Evolutionary conservation across 371 early-diverging fungal species (phyloP).

Genomic region (Dinochytrium kinnereticum): DNA sequence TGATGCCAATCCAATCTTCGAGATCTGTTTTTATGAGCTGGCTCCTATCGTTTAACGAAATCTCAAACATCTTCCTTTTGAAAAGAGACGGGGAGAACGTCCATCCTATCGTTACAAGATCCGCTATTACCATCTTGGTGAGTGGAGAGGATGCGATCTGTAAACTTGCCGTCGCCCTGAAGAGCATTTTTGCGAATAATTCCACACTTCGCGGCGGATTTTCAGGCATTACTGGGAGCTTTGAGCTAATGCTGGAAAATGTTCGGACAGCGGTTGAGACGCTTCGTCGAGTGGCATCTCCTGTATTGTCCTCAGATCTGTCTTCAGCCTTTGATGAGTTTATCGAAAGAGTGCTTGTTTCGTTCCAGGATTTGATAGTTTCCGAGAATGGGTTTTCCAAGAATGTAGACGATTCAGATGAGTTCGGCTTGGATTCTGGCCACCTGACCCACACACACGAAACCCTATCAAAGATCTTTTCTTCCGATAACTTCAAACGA

Average conservation of each 20-base stretch:
- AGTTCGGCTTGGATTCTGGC: constrained; percentile 21
- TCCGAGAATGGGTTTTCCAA: neutral
- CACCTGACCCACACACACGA: constrained; percentile 17
- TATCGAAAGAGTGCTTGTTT: constrained; percentile 30
- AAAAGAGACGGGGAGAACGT: neutral
- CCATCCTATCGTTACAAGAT: neutral
- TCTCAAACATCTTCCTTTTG: neutral
- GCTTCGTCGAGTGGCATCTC: too few relatives aligned
- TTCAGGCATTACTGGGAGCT: neutral
- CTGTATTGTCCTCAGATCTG: too few relatives aligned
- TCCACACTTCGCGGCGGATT: neutral
- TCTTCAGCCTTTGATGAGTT: neutral
- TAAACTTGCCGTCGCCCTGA: neutral
- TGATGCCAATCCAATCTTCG: neutral
- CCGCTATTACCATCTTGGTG: neutral
- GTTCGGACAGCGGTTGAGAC: too few relatives aligned
- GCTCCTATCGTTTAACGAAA: neutral
- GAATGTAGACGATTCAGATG: neutral
- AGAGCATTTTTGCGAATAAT: neutral
- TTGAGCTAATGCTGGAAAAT: too few relatives aligned
- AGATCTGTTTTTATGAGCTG: neutral
- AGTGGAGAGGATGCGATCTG: neutral
- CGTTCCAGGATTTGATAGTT: constrained; percentile 43
- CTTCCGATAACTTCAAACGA: constrained; percentile 62
- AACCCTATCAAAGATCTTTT: constrained; percentile 41